A percentile compares a stretch with the other conserved stretches of the same genome.
phyloP scores from a whole-genome alignment of 441 rosid species.

The Pelargonium cotyledonis region DNA sequence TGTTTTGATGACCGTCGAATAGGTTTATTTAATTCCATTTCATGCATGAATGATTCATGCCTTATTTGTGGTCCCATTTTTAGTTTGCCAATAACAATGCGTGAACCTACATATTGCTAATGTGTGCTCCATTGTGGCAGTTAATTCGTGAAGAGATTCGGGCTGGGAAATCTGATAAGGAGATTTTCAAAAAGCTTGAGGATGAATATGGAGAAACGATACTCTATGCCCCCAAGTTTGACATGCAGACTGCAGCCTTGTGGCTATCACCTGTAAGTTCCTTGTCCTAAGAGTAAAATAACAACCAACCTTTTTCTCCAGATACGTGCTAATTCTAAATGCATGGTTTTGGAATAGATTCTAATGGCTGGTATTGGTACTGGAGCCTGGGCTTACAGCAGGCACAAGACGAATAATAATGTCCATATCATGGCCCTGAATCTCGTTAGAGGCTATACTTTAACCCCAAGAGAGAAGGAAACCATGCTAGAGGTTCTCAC shows the following conservation, averaged over 20 bases:
- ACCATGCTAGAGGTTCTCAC: conserved; percentile 81
- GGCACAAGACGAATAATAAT: conserved; percentile 61
- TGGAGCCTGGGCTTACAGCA: conserved; percentile 59
- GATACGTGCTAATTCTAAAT: conserved; percentile 3
- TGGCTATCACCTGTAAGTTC: conserved; percentile 88
- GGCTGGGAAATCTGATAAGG: conserved; percentile 81
- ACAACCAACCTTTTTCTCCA: background rate
- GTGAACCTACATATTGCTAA: background rate
- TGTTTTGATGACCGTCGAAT: background rate
- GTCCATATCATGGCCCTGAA: conserved; percentile 83
- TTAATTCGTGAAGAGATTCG: conserved; percentile 81
- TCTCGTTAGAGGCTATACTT: conserved; percentile 69
- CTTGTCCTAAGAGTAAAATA: background rate
- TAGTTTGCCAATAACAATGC: background rate
- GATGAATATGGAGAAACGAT: conserved; percentile 90
- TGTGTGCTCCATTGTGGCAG: conserved; percentile 32
- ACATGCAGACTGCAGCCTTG: conserved; percentile 81
- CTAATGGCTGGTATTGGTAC: conserved; percentile 64
- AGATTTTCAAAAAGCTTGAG: conserved; percentile 79
- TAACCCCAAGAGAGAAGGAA: conserved; percentile 76
- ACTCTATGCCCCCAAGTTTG: conserved; percentile 88
- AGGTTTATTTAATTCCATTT: background rate
- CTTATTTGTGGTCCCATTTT: background rate
- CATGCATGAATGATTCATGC: background rate
- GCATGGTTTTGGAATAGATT: conserved; percentile 39